Evolutionary conservation across 805 yeast genomes (phyloP), one percentile per base, ranked within the genome.

Genomic region (Candida sphagnicola): DNA sequence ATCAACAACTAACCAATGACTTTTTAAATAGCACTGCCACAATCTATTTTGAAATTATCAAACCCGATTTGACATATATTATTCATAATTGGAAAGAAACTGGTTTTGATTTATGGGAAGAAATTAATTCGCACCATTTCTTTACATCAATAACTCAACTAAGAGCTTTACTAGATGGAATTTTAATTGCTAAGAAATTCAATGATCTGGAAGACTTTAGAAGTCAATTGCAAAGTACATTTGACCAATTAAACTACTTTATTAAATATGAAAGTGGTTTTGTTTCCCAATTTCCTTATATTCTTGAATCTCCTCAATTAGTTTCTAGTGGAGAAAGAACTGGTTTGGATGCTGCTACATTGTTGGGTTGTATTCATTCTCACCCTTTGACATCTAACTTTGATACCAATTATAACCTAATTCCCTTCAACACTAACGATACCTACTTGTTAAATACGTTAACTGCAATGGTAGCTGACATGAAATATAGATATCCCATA

Each of bases 51-150:
- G 67, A 75, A 24, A 62, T 85, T 10, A 50, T 89, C 15, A 76
- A 75, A 53, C 80, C 82, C 1, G 97, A 90, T 61, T 72, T 90
- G 50, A 63, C 70, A 36, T 91, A 80, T 49, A 71, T 85, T 16
- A 46, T 73, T 13, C 52, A 59, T 4, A 70, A 75, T 50, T 91
- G 96, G 96, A 51, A 62, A 10, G 55, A 61, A 8, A 59, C 62
- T 4, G 82, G 87, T n/a, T 91, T 85, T 63, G 97, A 90, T 62
- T 67, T 90, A 30, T 90, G 98, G 98, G 98, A 90, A 63, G 98
- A 90, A 59, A 68, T 85, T 35, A 56, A 78, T 42, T 78, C 90
- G 0, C 51, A 67, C 35, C 97, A 90, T 59, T 80, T 88, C 45
- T 91, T 87, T 61, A 90, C 95, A 1, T 67, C 83, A 11, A 59